Percentiles rank a stretch among this genome's conserved stretches.
Conservation (phyloP, 352 stramenopile species). For the Phytophthora hibernalis region DNA sequence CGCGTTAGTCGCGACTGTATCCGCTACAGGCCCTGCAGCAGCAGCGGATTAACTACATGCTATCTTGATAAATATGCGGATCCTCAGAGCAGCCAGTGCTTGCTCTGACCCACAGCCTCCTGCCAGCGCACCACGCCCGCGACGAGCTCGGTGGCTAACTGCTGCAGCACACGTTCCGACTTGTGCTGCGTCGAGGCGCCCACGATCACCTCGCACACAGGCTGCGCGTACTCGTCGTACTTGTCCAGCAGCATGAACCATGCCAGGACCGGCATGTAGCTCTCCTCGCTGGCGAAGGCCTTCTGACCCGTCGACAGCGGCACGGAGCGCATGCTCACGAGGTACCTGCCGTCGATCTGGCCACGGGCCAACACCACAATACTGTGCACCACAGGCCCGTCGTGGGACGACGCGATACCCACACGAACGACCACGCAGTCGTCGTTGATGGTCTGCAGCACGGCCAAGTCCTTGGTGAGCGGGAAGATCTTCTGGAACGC, state of each 20-base stretch:
- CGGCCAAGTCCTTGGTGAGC: constrained; percentile 45
- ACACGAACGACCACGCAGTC: constrained; percentile 52
- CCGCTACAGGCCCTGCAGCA: constrained; percentile 8
- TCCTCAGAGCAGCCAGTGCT: constrained; percentile 39
- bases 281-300: constrained; percentile 39
- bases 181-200: constrained; percentile 42
- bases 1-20: constrained; percentile 38
- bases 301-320: constrained; percentile 43
- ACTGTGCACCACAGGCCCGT: constrained; percentile 47
- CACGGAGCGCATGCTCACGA: constrained; percentile 50
- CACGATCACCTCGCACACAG: constrained; percentile 47
- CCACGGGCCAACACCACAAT: constrained; percentile 49
- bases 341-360: constrained; percentile 55
- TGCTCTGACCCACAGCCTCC: constrained; percentile 41
- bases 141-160: constrained; percentile 30
- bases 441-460: constrained; percentile 56
- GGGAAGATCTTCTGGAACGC: constrained; percentile 46
- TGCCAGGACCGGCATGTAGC: constrained; percentile 38
- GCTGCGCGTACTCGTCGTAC: constrained; percentile 38
- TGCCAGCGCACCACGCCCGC: constrained; percentile 48
- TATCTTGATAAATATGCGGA: constrained; percentile 44
- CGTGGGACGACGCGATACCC: constrained; percentile 33
- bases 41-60: constrained; percentile 32
- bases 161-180: constrained; percentile 26
- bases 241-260: constrained; percentile 58